Evolutionary conservation across 2,329 filamentous ascomycete genomes (phyloP).

Genomic region (Epichloe uncinata): DNA sequence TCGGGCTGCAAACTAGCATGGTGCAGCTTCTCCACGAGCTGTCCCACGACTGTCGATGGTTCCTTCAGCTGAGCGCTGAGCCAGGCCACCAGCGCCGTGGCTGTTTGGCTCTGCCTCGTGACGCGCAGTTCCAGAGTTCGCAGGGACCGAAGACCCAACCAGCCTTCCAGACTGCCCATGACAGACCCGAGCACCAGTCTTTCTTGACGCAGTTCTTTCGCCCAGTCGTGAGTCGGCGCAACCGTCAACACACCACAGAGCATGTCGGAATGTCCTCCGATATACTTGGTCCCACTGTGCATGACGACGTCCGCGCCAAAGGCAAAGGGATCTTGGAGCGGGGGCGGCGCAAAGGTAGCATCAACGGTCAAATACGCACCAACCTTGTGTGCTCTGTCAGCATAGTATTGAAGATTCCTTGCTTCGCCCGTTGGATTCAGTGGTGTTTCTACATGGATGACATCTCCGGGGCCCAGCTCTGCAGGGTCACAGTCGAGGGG

Average conservation of each 20-base stretch:
- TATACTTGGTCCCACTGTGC: conserved; percentile 92
- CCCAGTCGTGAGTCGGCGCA: conserved; percentile 41
- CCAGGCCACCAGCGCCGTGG: conserved; percentile 59
- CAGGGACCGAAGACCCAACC: conserved; percentile 78
- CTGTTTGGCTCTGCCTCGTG: conserved; percentile 58
- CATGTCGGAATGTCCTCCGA: conserved; percentile 90
- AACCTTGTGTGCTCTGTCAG: conserved; percentile 53
- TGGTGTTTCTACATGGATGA: conserved; percentile 87
- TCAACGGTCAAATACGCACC: conserved; percentile 77
- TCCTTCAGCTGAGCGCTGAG: conserved; percentile 38
- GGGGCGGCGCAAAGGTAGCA: conserved; percentile 84
- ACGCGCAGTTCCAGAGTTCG: conserved; percentile 79
- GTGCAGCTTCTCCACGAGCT: conserved; percentile 46
- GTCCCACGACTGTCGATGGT: conserved; percentile 29
- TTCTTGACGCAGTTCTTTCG: conserved; percentile 49
- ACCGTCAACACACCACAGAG: conserved; percentile 74
- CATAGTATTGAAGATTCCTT: conserved; percentile 57
- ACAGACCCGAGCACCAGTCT: conserved; percentile 67
- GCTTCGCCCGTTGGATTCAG: conserved; percentile 83
- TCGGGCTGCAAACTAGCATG: conserved; percentile 72
- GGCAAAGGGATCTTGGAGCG: conserved; percentile 71
- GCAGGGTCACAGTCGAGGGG: conserved; percentile 56
- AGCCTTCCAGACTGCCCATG: conserved; percentile 82
- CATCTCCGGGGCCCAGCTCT: conserved; percentile 60
- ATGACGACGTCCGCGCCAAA: conserved; percentile 77